phyloP scores from a whole-genome alignment of 257 asterid genomes.

The Echium plantagineum region DNA sequence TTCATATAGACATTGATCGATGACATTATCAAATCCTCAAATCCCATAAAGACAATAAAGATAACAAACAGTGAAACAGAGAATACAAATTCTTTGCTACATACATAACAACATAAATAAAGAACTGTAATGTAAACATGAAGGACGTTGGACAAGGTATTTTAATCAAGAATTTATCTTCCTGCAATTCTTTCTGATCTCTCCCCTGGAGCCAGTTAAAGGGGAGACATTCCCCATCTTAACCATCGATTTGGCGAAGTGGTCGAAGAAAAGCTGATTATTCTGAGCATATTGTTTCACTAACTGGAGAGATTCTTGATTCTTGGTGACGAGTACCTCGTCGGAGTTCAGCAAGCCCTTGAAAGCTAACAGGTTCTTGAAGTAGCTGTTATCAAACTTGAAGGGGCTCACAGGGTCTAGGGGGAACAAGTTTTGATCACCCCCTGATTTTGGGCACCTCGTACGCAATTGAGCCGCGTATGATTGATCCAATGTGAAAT shows the following conservation, averaged over 20 bases:
- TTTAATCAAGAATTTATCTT: constrained; percentile 52
- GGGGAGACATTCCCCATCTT: constrained; percentile 88
- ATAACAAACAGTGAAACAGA: too few relatives aligned
- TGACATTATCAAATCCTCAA: too few relatives aligned
- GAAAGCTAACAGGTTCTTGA: constrained; percentile 50
- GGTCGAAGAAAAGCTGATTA: constrained; percentile 55
- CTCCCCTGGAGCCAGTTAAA: constrained; percentile 64
- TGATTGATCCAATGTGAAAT: constrained; percentile 38
- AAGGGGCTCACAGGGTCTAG: constrained; percentile 56
- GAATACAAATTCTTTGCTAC: too few relatives aligned
- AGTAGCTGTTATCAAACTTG: constrained; percentile 66
- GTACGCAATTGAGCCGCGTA: constrained; percentile 53
- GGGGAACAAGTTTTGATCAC: constrained; percentile 63
- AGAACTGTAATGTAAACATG: too few relatives aligned
- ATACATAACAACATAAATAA: too few relatives aligned
- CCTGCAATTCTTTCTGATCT: constrained; percentile 66
- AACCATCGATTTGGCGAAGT: constrained; percentile 67
- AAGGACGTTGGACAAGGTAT: too few relatives aligned
- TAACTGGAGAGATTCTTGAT: constrained; percentile 37
- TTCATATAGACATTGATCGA: too few relatives aligned
- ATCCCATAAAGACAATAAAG: too few relatives aligned
- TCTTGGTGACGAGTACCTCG: constrained; percentile 62
- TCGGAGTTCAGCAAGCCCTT: constrained; percentile 76
- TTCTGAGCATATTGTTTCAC: constrained; percentile 62
- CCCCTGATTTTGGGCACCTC: constrained; percentile 69